Conservation (phyloP, 1,139 yeast species). For the Pichia sp. region DNA sequence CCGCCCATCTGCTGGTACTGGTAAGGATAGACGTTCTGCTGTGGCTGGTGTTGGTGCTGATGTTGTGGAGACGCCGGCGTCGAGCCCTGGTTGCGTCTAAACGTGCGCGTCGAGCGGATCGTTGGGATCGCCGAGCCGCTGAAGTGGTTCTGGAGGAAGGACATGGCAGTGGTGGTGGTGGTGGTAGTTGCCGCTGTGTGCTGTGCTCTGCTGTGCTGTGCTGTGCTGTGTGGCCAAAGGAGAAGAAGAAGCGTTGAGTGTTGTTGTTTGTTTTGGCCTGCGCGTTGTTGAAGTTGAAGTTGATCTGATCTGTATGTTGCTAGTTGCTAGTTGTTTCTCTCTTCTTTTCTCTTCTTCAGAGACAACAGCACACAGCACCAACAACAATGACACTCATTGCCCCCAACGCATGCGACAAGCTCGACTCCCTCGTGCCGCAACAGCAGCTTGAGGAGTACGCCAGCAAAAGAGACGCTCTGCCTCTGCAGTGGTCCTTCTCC, state of each 20-base stretch:
- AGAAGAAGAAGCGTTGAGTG: too few relatives aligned
- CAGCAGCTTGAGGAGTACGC: not conserved
- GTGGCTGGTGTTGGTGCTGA: slow-evolving; percentile 20
- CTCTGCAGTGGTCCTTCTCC: slow-evolving; percentile 44
- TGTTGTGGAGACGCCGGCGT: slow-evolving; percentile 19
- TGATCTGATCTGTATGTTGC: too few relatives aligned
- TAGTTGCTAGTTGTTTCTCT: too few relatives aligned
- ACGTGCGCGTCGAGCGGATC: slow-evolving; percentile 23
- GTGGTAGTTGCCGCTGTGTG: too few relatives aligned
- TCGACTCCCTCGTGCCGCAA: slow-evolving; percentile 18
- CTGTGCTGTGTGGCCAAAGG: too few relatives aligned
- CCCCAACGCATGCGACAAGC: slow-evolving; percentile 19
- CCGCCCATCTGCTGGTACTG: slow-evolving; percentile 85
- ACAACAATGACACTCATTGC: slow-evolving; percentile 21
- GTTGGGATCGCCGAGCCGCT: slow-evolving; percentile 23
- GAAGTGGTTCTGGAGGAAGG: slow-evolving; percentile 24
- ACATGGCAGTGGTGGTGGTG: slow-evolving; percentile 16
- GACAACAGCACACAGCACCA: too few relatives aligned
- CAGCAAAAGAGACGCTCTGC: slow-evolving; percentile 14
- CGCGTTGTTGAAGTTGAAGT: too few relatives aligned
- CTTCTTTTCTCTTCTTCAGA: too few relatives aligned
- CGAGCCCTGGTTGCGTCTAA: slow-evolving; percentile 23
- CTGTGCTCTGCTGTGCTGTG: too few relatives aligned
- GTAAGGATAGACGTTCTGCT: slow-evolving; percentile 94
- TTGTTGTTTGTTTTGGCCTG: too few relatives aligned